Base-by-base conservation (phyloP, 495 filamentous ascomycete species). In the Neurospora tetrasperma region DNA sequence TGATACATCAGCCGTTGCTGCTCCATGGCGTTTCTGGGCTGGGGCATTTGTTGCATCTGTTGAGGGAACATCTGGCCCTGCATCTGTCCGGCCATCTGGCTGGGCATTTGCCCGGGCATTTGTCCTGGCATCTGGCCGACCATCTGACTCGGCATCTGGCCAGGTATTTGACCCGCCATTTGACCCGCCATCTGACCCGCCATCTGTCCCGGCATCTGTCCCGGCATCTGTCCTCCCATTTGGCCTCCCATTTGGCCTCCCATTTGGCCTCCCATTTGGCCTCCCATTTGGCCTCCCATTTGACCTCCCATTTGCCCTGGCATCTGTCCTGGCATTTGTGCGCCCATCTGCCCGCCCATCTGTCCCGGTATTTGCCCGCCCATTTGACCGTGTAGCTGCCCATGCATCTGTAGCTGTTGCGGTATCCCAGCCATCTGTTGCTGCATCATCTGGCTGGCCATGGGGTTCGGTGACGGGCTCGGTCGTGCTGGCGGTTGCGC, bases 1-100 rank as follows among this genome's bases (percentile, higher is more conserved):
- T 91, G 89, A 69, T 90, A 90, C 70, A 88, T 69, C 74, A 86
- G 79, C 76, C 86, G 86, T 71, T 86, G 85, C 59, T 90, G 88
- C 48, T 90, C 87, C 18, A 85, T 79, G 42, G 85, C 81, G 46
- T 84, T 85, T 6, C 83, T 83, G 14, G 80, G 84, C 73, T 85
- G 86, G 74, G 88, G 86, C 70, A 85, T 84, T 73, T 89, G 87
- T 75, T 90, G 87, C 70, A 85, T 84, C 73, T 89, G 88, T 75
- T 90, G 86, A 48, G 75, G 72, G 62, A 79, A 78, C 77, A 86
- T 84, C 40, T 81, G 83, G 40, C 79, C 79, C 27, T 27, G 79
- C 70, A 83, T 78, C 71, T 82, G 76, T 9, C 78, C 73, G 1
- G 72, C 71, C 75, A 76, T 76, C 40, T 75, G 77, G 9, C 70